Evolutionary conservation across 495 filamentous ascomycete species (phyloP).

Genomic region (Annulohypoxylon moriforme): DNA sequence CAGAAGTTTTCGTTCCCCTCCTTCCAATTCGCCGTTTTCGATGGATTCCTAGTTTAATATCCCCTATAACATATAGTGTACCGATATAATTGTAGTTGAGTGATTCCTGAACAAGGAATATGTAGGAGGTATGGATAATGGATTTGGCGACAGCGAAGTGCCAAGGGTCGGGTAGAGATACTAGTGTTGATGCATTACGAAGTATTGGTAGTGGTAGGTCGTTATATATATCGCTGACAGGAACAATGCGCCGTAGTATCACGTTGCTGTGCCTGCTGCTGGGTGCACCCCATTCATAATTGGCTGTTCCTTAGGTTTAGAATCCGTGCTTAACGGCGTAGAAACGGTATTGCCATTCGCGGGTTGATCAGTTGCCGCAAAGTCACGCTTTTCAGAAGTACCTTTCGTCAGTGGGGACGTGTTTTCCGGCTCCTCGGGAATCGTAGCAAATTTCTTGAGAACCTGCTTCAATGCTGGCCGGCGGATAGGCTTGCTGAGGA

Average conservation of each 20-base stretch:
- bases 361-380: slow-evolving; percentile 1
- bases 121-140: slow-evolving; percentile 1
- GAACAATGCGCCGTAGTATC: not conserved
- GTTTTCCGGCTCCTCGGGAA: slow-evolving; percentile 64
- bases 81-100: not conserved
- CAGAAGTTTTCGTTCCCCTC: slow-evolving; percentile 14
- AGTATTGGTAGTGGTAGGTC: not conserved
- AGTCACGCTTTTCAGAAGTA: slow-evolving; percentile 44
- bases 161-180: not conserved
- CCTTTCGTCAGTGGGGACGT: slow-evolving; percentile 46
- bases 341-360: slow-evolving; percentile 18
- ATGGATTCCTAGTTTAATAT: not conserved
- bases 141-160: not conserved
- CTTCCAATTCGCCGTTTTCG: slow-evolving; percentile 23
- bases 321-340: not conserved
- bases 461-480: slow-evolving; percentile 87
- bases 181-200: not conserved
- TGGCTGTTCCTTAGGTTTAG: slow-evolving; percentile 4
- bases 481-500: slow-evolving; percentile 82
- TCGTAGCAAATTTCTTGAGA: slow-evolving; percentile 72
- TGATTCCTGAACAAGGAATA: not conserved
- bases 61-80: slow-evolving; percentile 1
- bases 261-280: slow-evolving; percentile 2
- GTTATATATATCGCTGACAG: not conserved
- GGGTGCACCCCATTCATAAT: slow-evolving; percentile 26